Conservation (phyloP, 1,284 basidiomycete genomes). For the Puccinia novopanici region DNA sequence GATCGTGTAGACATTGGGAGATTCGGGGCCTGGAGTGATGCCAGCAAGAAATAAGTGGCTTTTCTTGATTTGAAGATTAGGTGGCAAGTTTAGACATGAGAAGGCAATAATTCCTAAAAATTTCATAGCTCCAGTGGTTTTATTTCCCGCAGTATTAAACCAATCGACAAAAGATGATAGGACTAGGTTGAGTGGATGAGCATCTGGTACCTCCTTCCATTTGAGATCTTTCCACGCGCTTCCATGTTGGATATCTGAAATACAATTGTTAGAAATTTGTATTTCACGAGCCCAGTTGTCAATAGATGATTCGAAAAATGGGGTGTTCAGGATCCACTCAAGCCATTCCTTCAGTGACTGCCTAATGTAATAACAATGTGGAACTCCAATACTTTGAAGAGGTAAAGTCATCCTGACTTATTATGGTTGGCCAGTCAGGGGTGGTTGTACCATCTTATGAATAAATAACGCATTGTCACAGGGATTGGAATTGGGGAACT, state of each 20-base stretch:
- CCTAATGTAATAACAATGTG: neutral
- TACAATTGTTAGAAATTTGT: neutral
- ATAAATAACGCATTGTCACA: neutral
- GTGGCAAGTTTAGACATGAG: slow-evolving; percentile 15
- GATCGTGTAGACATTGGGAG: neutral
- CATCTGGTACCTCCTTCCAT: neutral
- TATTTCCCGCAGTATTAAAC: slow-evolving; percentile 1
- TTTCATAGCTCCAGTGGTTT: neutral
- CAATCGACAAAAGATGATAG: slow-evolving; percentile 23
- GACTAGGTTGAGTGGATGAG: neutral
- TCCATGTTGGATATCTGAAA: neutral
- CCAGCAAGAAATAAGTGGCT: no score
- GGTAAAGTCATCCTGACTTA: neutral
- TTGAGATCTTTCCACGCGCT: slow-evolving; percentile 6
- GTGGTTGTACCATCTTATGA: neutral
- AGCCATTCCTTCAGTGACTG: slow-evolving; percentile 9
- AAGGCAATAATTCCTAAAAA: no score
- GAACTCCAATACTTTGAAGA: neutral
- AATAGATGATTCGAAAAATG: neutral
- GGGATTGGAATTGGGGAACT: neutral
- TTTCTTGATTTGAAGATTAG: slow-evolving; percentile 14
- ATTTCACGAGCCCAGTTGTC: neutral
- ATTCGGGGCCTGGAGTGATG: no score
- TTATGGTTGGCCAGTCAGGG: neutral
- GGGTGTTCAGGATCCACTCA: neutral